A percentile compares a stretch with the other conserved stretches of the same genome.
Conservation (phyloP, 1,284 basidiomycete species). For the Irpex lacteus region DNA sequence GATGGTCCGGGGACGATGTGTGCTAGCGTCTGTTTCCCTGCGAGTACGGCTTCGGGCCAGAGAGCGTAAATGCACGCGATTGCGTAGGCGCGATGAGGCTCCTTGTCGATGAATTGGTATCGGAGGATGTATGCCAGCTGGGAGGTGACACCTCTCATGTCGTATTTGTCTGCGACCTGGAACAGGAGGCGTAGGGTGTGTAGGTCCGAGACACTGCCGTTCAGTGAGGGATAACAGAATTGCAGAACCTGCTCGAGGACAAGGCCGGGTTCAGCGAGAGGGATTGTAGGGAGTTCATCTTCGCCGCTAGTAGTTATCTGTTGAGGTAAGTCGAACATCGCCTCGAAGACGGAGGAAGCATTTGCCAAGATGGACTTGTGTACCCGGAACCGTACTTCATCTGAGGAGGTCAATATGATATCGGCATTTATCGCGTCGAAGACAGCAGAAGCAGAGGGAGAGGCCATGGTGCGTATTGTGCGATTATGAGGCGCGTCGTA, state of each 20-base stretch:
- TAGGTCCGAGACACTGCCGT: conserved; percentile 9
- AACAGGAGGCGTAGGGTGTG: conserved; percentile 3
- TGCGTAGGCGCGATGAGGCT: conserved; percentile 4
- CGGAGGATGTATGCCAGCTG: conserved; percentile 5
- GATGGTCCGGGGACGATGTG: conserved; percentile 4
- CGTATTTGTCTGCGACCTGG: conserved; percentile 12
- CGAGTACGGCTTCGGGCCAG: conserved; percentile 9
- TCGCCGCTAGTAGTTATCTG: not conserved
- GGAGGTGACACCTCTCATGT: conserved; percentile 4
- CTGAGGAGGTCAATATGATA: conserved; percentile 30
- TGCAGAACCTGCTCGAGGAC: conserved; percentile 9
- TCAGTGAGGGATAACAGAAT: conserved; percentile 7
- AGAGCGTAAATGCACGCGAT: conserved; percentile 9
- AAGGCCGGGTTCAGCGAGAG: conserved; percentile 4
- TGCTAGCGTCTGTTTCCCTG: conserved; percentile 12
- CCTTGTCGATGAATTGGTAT: conserved; percentile 5
- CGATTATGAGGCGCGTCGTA: not conserved
- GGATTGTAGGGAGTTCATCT: conserved; percentile 3
- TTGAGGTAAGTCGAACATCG: conserved; percentile 6
- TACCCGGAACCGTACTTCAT: conserved; percentile 18
- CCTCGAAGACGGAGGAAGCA: conserved; percentile 22
- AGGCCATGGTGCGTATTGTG: not conserved
- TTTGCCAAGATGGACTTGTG: conserved; percentile 17
- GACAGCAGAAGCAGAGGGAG: not conserved
- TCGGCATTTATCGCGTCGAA: conserved; percentile 19